A percentile compares a stretch with the other conserved stretches of the same genome.
Conservation (phyloP, 495 filamentous ascomycete species). For the Aspergillus baeticus region DNA sequence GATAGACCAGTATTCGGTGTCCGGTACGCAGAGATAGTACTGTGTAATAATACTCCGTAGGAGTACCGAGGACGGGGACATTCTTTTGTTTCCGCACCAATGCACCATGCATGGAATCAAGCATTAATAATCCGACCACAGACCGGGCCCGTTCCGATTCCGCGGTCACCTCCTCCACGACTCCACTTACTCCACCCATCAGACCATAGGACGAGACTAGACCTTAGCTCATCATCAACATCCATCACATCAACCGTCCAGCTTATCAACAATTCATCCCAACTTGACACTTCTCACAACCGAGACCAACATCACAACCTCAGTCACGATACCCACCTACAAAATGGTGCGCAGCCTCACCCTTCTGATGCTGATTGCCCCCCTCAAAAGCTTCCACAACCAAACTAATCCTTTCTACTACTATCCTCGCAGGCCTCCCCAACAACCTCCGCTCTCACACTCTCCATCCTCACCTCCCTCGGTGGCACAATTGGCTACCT, state of each 20-base stretch:
- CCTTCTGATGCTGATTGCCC: no score
- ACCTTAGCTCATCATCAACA: not conserved
- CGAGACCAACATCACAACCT: no score
- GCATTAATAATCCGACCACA: slow-evolving; percentile 5
- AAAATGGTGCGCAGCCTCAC: slow-evolving; percentile 4
- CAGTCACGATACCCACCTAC: not conserved
- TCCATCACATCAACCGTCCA: not conserved
- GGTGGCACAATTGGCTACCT: slow-evolving; percentile 85
- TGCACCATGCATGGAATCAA: not conserved
- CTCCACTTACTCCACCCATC: slow-evolving; percentile 3
- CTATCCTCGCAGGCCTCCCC: slow-evolving; percentile 14
- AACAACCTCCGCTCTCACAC: slow-evolving; percentile 60
- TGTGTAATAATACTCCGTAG: no score
- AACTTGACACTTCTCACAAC: no score
- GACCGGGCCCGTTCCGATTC: not conserved
- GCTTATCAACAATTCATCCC: not conserved
- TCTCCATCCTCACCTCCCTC: slow-evolving; percentile 78
- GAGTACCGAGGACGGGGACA: no score
- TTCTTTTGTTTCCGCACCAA: not conserved
- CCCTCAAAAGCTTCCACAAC: no score
- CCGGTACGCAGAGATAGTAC: no score
- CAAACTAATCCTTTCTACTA: slow-evolving; percentile 1
- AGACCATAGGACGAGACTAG: not conserved
- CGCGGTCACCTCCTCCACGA: not conserved
- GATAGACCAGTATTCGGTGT: no score